Evolutionary conservation across 768 basidiomycete species (phyloP).

Genomic region (Suillus occidentalis): DNA sequence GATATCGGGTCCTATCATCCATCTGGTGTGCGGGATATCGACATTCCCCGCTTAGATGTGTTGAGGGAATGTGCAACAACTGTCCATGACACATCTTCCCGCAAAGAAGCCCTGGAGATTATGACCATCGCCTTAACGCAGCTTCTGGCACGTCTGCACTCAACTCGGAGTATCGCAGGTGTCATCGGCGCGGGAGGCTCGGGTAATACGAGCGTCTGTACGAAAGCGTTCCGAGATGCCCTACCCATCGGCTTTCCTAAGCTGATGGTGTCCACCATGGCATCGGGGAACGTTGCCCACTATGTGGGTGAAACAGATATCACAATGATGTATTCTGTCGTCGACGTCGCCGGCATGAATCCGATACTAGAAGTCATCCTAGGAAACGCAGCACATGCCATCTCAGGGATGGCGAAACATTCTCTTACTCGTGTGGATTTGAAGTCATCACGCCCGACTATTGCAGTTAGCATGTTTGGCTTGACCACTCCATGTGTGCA

Average conservation of each 20-base stretch:
- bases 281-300: slow-evolving; percentile 23
- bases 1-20: slow-evolving; percentile 24
- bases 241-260: slow-evolving; percentile 32
- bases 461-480: slow-evolving; percentile 32
- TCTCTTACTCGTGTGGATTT: slow-evolving; percentile 1
- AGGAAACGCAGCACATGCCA: slow-evolving; percentile 29
- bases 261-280: slow-evolving; percentile 32
- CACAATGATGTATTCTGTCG: slow-evolving; percentile 34
- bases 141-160: slow-evolving; percentile 17
- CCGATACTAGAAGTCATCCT: slow-evolving; percentile 21
- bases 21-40: slow-evolving; percentile 15
- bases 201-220: slow-evolving; percentile 26
- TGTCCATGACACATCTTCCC: slow-evolving; percentile 10
- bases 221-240: slow-evolving; percentile 20
- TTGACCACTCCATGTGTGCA: slow-evolving; percentile 23
- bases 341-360: slow-evolving; percentile 31
- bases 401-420: slow-evolving; percentile 25
- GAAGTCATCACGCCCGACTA: slow-evolving; percentile 4
- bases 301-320: slow-evolving; percentile 34
- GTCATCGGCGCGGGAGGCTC: slow-evolving; percentile 26
- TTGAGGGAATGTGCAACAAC: slow-evolving; percentile 10
- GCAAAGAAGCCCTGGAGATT: slow-evolving; percentile 10
- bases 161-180: slow-evolving; percentile 17
- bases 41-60: slow-evolving; percentile 23
- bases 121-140: slow-evolving; percentile 23